Percentiles rank a stretch among this genome's conserved stretches.
Evolutionary conservation across 805 yeast species (phyloP).

Genomic region (Blastobotrys muscicola): DNA sequence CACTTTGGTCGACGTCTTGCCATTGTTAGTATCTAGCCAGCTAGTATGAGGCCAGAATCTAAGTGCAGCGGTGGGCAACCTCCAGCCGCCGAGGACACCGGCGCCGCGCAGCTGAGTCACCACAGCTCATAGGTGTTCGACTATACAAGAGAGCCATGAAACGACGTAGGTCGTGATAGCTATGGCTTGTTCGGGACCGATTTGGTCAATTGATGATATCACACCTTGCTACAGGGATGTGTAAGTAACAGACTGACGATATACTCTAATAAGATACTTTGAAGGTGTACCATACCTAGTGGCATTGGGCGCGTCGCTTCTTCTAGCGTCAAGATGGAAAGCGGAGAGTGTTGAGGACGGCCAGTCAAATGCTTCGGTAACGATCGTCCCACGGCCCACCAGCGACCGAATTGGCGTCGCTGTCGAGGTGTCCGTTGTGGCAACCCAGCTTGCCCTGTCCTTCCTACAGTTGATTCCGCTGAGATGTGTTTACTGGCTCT

Average conservation of each 20-base stretch:
- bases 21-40: too few relatives aligned
- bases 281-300: not conserved
- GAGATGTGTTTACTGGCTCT: too few relatives aligned
- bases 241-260: not conserved
- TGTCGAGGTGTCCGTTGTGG: slow-evolving; percentile 17
- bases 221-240: not conserved
- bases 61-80: too few relatives aligned
- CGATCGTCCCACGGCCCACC: slow-evolving; percentile 19
- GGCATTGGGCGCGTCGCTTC: too few relatives aligned
- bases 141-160: too few relatives aligned
- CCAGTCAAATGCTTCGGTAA: slow-evolving; percentile 7
- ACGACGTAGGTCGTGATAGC: too few relatives aligned
- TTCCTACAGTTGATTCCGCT: not conserved
- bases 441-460: slow-evolving; percentile 14
- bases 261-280: not conserved
- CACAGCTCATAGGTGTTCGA: too few relatives aligned
- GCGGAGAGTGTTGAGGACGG: not conserved
- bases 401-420: slow-evolving; percentile 20
- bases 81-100: too few relatives aligned
- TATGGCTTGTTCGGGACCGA: not conserved
- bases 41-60: too few relatives aligned
- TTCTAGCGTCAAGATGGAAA: not conserved
- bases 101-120: too few relatives aligned
- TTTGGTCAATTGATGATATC: not conserved
- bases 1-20: too few relatives aligned